These are phyloP conservation scores for Tylopilus plumbeoviolaceoides DNA, from an alignment of 768 basidiomycete genomes.

Conservation along the genomic window DNA sequence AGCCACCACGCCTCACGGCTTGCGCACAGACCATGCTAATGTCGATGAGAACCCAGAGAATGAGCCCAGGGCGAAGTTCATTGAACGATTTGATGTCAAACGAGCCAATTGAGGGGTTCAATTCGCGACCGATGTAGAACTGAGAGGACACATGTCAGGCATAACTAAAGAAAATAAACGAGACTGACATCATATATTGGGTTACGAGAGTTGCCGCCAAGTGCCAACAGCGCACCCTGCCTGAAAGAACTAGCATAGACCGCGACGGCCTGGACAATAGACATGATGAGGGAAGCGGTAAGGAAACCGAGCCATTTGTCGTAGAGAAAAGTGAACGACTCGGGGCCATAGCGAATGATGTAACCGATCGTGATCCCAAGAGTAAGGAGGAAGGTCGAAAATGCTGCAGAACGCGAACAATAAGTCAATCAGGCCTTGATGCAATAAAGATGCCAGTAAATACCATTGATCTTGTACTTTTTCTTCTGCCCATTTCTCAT, in stretches of 20 bases:
- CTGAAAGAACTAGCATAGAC: slow-evolving; percentile 73
- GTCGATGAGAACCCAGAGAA: slow-evolving; percentile 90
- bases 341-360: slow-evolving; percentile 70
- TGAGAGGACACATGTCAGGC: slow-evolving; percentile 27
- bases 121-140: slow-evolving; percentile 93
- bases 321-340: slow-evolving; percentile 85
- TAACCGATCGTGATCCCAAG: slow-evolving; percentile 68
- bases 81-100: slow-evolving; percentile 69
- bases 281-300: slow-evolving; percentile 79
- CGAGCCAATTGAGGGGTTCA: slow-evolving; percentile 81
- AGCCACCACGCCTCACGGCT: slow-evolving; percentile 68
- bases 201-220: slow-evolving; percentile 90
- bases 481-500: slow-evolving; percentile 75
- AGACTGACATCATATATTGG: slow-evolving; percentile 81
- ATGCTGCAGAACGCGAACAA: slow-evolving; percentile 45
- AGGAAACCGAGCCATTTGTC: slow-evolving; percentile 88
- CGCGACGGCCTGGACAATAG: slow-evolving; percentile 64
- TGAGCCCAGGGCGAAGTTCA: slow-evolving; percentile 52
- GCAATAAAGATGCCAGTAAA: slow-evolving; percentile 15
- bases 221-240: slow-evolving; percentile 68
- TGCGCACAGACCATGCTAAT: slow-evolving; percentile 91
- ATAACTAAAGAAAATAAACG: not conserved
- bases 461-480: slow-evolving; percentile 94
- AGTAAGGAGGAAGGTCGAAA: slow-evolving; percentile 81
- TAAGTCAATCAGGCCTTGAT: not conserved